These are phyloP conservation scores for Secale cereale DNA, from an alignment of 176 grass and related monocot species.

Conservation along the genomic window DNA sequence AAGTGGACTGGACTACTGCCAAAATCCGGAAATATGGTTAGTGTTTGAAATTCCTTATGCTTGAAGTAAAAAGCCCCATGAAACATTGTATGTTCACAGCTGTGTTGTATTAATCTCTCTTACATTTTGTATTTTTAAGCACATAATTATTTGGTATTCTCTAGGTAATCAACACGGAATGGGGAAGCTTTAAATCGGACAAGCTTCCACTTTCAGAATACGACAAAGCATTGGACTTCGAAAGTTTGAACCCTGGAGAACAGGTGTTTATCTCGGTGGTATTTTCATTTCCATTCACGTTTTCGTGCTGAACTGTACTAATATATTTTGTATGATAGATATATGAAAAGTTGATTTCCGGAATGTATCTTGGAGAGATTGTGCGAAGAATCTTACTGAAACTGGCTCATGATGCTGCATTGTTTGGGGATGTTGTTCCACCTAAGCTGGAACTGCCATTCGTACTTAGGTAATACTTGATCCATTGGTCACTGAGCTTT, in stretches of 20 bases:
- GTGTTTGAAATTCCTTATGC: conserved; percentile 16
- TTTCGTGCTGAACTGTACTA: neutral
- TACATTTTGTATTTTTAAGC: neutral
- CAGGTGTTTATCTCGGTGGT: conserved; percentile 37
- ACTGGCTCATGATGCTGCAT: conserved; percentile 63
- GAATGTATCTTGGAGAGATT: conserved; percentile 91
- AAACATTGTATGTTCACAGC: neutral
- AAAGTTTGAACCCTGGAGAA: conserved; percentile 89
- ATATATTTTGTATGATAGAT: conserved; percentile 45
- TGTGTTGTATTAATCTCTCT: neutral
- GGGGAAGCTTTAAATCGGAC: conserved; percentile 81
- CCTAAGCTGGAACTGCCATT: conserved; percentile 74
- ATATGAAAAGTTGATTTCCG: conserved; percentile 95
- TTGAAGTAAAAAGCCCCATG: neutral
- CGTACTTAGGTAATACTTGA: conserved; percentile 63
- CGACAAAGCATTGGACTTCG: conserved; percentile 75
- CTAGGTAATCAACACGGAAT: conserved; percentile 92
- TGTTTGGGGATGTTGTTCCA: conserved; percentile 84
- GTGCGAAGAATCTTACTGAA: conserved; percentile 80
- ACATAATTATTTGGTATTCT: conserved; percentile 10
- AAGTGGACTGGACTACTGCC: conserved; percentile 56
- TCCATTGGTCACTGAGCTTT: neutral
- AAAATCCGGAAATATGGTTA: conserved; percentile 62
- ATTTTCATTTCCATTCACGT: neutral
- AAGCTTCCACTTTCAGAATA: conserved; percentile 80